These are phyloP conservation scores for Teratosphaeria epicoccoides DNA, from an alignment of 2,329 filamentous ascomycete genomes.

Conservation along the genomic window DNA sequence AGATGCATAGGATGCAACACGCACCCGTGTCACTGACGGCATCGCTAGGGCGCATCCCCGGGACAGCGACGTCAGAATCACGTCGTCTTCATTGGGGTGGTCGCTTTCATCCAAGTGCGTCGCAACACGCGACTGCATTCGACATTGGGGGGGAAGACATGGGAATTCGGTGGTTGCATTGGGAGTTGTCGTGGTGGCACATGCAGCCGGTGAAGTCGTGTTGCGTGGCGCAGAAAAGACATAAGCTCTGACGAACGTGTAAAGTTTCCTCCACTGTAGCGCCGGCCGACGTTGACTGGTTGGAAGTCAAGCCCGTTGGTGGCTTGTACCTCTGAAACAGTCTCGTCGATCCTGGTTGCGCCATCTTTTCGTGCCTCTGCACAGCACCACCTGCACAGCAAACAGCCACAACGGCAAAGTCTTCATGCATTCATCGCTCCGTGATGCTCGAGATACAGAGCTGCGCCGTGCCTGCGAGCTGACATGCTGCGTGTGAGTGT, in stretches of 20 bases:
- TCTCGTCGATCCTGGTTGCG: background rate
- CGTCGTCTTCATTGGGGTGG: background rate
- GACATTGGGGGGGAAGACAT: background rate
- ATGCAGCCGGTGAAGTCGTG: background rate
- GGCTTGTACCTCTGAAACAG: background rate
- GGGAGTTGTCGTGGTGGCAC: background rate
- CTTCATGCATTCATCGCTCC: too few species aligned
- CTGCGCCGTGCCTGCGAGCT: background rate
- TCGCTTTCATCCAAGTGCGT: background rate
- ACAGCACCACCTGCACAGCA: too few species aligned
- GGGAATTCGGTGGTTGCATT: background rate
- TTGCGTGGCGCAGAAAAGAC: background rate
- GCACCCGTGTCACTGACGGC: constrained; percentile 7
- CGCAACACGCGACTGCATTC: background rate
- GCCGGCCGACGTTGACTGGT: background rate
- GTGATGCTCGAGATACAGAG: too few species aligned
- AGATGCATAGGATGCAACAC: background rate
- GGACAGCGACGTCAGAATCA: background rate
- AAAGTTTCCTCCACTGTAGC: background rate
- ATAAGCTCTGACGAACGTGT: background rate
- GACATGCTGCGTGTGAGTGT: background rate
- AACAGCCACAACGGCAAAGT: background rate
- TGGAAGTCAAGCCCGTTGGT: background rate
- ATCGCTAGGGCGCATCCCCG: constrained; percentile 3
- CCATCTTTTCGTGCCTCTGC: too few species aligned